Conservation (phyloP, 148 eudicot species). For the Limonium bicolor region DNA sequence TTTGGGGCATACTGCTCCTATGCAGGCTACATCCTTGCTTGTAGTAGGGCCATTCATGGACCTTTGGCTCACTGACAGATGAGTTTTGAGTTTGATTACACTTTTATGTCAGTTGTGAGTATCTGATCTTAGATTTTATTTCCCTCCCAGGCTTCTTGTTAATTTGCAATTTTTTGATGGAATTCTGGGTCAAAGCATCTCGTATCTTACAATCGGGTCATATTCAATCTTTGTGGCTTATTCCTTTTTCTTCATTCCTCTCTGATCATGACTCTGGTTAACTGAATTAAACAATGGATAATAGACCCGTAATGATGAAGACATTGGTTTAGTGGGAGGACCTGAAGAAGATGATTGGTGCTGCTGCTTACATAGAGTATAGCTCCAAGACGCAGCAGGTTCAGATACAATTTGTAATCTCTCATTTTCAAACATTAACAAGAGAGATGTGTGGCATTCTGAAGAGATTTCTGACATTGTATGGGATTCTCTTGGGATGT, state of each 20-base stretch:
- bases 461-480: too few species aligned
- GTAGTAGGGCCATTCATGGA: conserved; percentile 32
- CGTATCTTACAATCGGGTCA: too few species aligned
- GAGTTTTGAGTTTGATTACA: conserved; percentile 20
- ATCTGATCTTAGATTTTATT: neutral
- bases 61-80: conserved; percentile 20
- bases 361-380: conserved; percentile 46
- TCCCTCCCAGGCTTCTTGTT: neutral
- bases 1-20: conserved; percentile 32
- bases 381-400: conserved; percentile 80
- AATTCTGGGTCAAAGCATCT: neutral
- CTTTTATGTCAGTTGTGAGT: conserved; percentile 22
- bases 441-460: too few species aligned
- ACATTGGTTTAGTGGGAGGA: conserved; percentile 86
- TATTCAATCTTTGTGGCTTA: too few species aligned
- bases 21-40: conserved; percentile 33
- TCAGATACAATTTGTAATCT: too few species aligned
- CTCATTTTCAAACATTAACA: too few species aligned
- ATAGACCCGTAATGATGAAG: too few species aligned
- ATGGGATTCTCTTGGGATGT: too few species aligned
- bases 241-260: too few species aligned
- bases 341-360: conserved; percentile 53
- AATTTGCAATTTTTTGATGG: neutral
- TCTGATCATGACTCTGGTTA: too few species aligned
- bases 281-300: too few species aligned